Base-by-base conservation (phyloP, 2,329 filamentous ascomycete species). In the Xylariaceae sp. region DNA sequence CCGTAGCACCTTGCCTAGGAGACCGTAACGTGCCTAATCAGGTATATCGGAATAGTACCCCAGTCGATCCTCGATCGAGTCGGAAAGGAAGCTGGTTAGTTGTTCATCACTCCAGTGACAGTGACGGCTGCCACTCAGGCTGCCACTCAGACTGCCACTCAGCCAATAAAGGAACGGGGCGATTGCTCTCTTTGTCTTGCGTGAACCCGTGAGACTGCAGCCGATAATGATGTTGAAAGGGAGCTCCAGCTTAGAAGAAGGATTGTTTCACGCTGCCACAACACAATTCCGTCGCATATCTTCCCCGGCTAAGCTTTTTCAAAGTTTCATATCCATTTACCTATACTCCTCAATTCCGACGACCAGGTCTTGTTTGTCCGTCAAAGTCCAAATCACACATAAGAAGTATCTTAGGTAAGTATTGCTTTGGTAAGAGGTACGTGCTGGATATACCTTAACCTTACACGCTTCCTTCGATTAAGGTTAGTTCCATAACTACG, bases 11-110 rank as follows among this genome's bases (percentile, higher is more conserved):
- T 19, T 19, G 19, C 19, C 19, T 19, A 19, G 19, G 35, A 37
- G 35, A 37, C 3, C 35, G 8, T 37, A 11, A 27, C 32, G 11
- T 46, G 30, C 47, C 44, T 26, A 48, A 35, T 32, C 47, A 47
- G 51, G 51, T 47, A 55, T 37, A 11, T 37, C 35, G 40, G 19
- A 27, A 26, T 26, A 42, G 55, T 7, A 58, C 34, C 57, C 57
- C 51, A 56, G 60, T 56, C 61, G 60, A 67, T 64, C 62, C 60
- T 63, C 58, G 61, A 62, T 65, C 65, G 65, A 67, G 66, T 69
- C 66, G 67, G 63, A 64, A 64, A 64, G 64, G 62, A 63, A 67
- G 59, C 61, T 63, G 60, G 62, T 50, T 55, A 56, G 56, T 53
- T 54, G 34, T 19, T 19, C 19, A 19, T 19, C 19, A 19, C 19